phyloP scores from a whole-genome alignment of 2,329 filamentous ascomycete genomes.

The Alternaria viburni region DNA sequence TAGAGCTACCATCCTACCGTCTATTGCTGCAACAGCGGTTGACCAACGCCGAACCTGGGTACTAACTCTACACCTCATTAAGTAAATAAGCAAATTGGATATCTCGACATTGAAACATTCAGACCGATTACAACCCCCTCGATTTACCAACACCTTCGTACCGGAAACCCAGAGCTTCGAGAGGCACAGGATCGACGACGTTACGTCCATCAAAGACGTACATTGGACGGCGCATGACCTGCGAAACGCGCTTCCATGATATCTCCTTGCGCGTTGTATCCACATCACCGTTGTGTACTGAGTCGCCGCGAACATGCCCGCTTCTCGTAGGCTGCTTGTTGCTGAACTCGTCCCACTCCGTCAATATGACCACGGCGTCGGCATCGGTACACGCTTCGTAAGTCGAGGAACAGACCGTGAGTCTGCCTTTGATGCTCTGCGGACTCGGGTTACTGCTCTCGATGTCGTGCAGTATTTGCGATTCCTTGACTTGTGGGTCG shows the following conservation, averaged over 20 bases:
- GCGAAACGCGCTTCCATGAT: constrained; percentile 2
- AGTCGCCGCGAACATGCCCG: not conserved
- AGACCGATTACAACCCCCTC: not conserved
- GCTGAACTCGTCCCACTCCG: constrained; percentile 3
- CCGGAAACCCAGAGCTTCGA: constrained; percentile 3
- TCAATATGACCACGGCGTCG: not conserved
- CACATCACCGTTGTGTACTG: not conserved
- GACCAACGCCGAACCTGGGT: not conserved
- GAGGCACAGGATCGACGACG: not conserved
- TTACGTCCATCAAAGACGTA: constrained; percentile 7
- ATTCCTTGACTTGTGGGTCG: constrained; percentile 1
- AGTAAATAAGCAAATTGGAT: not conserved
- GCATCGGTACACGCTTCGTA: not conserved
- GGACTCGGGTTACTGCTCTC: not conserved
- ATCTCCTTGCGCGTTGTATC: not conserved
- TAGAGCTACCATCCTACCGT: not conserved
- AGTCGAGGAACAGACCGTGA: not conserved
- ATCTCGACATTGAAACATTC: not conserved
- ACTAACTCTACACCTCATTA: not conserved
- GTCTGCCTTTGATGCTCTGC: not conserved
- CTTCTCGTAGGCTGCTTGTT: not conserved
- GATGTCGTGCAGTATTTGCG: not conserved
- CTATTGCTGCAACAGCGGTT: not conserved
- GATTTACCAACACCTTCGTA: constrained; percentile 1
- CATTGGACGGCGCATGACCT: constrained; percentile 3